Conservation (phyloP, 1,139 yeast species). For the Cylindricascospora bacillispora region DNA sequence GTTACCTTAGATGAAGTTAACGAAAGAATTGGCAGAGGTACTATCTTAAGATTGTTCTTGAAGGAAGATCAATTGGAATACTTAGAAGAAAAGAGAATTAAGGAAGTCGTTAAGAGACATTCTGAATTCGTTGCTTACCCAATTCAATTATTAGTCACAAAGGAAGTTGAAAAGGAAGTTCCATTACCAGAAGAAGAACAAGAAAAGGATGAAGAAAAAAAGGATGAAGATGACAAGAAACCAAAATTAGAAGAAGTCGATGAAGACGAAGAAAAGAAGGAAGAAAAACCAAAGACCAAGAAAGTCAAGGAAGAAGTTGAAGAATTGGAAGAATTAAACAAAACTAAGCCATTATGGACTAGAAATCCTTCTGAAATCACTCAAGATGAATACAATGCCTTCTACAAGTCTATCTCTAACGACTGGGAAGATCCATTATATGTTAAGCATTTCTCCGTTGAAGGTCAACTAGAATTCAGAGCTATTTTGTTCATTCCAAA, state of each 20-base stretch:
- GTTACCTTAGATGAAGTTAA: constrained; percentile 80
- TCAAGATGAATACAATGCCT: constrained; percentile 97
- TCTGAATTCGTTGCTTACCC: constrained; percentile 99
- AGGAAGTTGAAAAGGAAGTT: constrained; percentile 95
- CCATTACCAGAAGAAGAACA: constrained; percentile 62
- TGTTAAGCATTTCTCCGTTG: constrained; percentile 98
- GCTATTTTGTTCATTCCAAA: constrained; percentile 96
- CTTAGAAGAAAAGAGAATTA: constrained; percentile 98
- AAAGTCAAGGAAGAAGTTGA: constrained; percentile 77
- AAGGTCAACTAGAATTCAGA: constrained; percentile 99
- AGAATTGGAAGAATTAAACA: constrained; percentile 95
- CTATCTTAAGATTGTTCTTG: constrained; percentile 87
- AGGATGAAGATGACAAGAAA: constrained; percentile 45
- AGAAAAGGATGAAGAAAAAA: constrained; percentile 41
- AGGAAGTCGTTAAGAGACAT: constrained; percentile 99
- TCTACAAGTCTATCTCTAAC: constrained; percentile 98
- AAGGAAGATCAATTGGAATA: constrained; percentile 99
- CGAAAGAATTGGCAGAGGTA: constrained; percentile 89
- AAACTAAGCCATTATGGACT: constrained; percentile 99
- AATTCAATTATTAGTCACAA: constrained; percentile 94
- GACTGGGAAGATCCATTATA: constrained; percentile 99
- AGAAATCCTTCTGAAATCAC: constrained; percentile 97
- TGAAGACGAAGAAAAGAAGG: constrained; percentile 47
- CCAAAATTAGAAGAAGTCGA: constrained; percentile 65
- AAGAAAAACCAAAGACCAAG: constrained; percentile 57